Evolutionary conservation across 768 basidiomycete species (phyloP), one percentile per base, ranked within the genome.

Genomic region (Lactifluus rugatus): DNA sequence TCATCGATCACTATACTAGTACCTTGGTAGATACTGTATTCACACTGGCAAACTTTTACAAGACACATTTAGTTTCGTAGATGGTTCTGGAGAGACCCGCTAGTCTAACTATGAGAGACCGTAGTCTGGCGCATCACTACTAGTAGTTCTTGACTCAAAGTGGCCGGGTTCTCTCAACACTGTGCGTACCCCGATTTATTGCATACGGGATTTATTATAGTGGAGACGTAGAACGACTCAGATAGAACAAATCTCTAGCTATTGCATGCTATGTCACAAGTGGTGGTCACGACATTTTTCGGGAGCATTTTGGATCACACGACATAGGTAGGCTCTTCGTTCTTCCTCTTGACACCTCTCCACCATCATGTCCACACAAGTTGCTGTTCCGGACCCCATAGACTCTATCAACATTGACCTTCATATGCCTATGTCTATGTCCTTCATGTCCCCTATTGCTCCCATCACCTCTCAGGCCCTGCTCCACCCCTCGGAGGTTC

Each of bases 401-500:
- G 19, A 56, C 44, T 31, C 56, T 31, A 46, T 58, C 16, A 48
- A 48, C n/a, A 37, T 56, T 4, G 53, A 57, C 31, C 41, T 52
- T n/a, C 55, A 53, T 28, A 51, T 25, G 23, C 44, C 56, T 21
- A 28, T 55, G 32, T 42, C 39, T 41, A 55, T 51, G 2, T 62
- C 63, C n/a, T 52, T 61, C 11, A 17, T 51, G 0, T 36, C 45
- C 17, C 28, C 48, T n/a, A 36, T 51, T n/a, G 21, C 16, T 16
- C 28, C 42, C 31, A 55, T 41, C 14, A 31, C 53, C 11, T 28
- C 58, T 10, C 58, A 55, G 8, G 11, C 55, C 69, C 66, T 47
- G 66, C 70, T 25, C 64, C 70, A 28, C 70, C 72, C 51, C 68
- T 69, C 32, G 61, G 65, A 31, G 26, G 53, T n/a, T 36, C 37